These are phyloP conservation scores for Pachyrhizus erosus DNA, from an alignment of 306 rosid species.

Conservation along the genomic window DNA sequence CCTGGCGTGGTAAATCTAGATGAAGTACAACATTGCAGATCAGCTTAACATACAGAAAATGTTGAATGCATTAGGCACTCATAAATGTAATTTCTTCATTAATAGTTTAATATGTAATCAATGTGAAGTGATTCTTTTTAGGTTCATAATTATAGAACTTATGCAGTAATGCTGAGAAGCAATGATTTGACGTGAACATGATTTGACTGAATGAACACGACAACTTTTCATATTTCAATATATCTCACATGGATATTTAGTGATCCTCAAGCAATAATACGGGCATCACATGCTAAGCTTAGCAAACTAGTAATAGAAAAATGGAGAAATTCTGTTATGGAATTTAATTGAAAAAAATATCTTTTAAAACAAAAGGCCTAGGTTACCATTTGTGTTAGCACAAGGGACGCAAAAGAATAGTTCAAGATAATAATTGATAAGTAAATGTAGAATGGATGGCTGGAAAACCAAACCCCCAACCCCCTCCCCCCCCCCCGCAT, in stretches of 20 bases:
- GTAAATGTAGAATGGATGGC: background rate
- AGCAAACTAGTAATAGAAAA: constrained; percentile 1
- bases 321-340: constrained; percentile 13
- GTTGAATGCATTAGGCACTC: constrained; percentile 6
- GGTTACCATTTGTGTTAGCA: background rate
- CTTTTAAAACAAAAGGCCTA: constrained; percentile 2
- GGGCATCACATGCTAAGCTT: constrained; percentile 9
- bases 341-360: background rate
- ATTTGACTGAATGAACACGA: background rate
- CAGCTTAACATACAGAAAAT: constrained; percentile 36
- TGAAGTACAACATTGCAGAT: constrained; percentile 40
- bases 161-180: background rate
- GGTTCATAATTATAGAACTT: background rate
- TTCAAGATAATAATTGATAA: background rate
- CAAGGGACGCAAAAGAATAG: constrained; percentile 17
- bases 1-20: constrained; percentile 66
- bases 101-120: background rate
- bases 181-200: background rate
- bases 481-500: too few species aligned
- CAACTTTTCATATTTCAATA: background rate
- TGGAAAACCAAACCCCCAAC: background rate
- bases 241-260: background rate
- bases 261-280: background rate
- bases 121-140: constrained; percentile 14
- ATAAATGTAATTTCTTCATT: background rate